phyloP scores from a whole-genome alignment of 257 asterid genomes.

The Primulina eburnea region DNA sequence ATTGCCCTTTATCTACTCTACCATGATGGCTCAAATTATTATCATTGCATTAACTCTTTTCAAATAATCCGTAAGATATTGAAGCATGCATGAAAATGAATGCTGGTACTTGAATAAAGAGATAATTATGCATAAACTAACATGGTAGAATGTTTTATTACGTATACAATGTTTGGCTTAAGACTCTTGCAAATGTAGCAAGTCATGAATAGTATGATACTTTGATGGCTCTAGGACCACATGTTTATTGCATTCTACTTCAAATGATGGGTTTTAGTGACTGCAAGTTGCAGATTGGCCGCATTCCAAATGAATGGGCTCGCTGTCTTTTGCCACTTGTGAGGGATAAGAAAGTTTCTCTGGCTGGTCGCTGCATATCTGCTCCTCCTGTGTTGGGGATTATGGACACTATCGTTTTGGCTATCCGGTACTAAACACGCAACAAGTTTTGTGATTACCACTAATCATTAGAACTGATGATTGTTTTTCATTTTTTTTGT shows the following conservation, averaged over 20 bases:
- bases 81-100: too few species aligned
- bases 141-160: too few species aligned
- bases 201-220: background rate
- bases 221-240: too few species aligned
- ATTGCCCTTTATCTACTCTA: background rate
- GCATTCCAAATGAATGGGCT: conserved; percentile 97
- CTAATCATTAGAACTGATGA: too few species aligned
- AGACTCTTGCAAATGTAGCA: conserved; percentile 1
- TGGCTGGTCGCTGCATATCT: conserved; percentile 71
- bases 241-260: too few species aligned
- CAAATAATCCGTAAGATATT: background rate
- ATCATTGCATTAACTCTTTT: conserved; percentile 7
- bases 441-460: too few species aligned
- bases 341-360: conserved; percentile 63
- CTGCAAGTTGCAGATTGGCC: conserved; percentile 68
- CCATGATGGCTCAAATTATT: conserved; percentile 8
- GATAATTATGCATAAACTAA: too few species aligned
- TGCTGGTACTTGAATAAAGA: too few species aligned
- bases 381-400: conserved; percentile 78
- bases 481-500: too few species aligned
- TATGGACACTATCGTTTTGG: conserved; percentile 76
- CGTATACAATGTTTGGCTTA: too few species aligned
- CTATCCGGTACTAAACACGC: conserved; percentile 21
- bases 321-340: conserved; percentile 87
- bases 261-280: background rate